Percentiles rank a stretch among this genome's conserved stretches.
Evolutionary conservation across 2,329 filamentous ascomycete species (phyloP).

Genomic region (Aciculosporium take): DNA sequence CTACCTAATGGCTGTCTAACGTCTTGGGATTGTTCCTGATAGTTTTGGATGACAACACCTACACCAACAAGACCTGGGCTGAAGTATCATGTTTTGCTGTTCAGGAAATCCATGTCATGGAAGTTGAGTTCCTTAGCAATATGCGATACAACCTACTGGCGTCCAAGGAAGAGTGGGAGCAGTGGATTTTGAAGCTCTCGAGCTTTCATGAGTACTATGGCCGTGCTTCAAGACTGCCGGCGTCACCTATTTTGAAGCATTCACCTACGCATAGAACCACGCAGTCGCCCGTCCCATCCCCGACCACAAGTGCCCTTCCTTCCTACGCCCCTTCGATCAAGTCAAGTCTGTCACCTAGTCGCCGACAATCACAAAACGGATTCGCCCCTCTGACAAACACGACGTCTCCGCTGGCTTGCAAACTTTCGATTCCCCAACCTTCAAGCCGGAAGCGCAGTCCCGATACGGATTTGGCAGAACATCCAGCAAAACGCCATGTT

Average conservation of each 20-base stretch:
- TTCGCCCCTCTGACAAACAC: slow-evolving; percentile 23
- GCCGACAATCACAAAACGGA: slow-evolving; percentile 25
- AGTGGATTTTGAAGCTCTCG: slow-evolving; percentile 72
- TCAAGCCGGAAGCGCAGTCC: slow-evolving; percentile 35
- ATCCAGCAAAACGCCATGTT: slow-evolving; percentile 37
- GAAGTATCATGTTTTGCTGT: slow-evolving; percentile 92
- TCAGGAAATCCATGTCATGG: slow-evolving; percentile 95
- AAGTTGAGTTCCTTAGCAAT: slow-evolving; percentile 98
- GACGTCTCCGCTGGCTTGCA: slow-evolving; percentile 34
- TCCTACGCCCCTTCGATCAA: slow-evolving; percentile 20
- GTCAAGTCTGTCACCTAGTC: slow-evolving; percentile 27
- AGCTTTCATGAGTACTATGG: slow-evolving; percentile 77
- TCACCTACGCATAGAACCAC: slow-evolving; percentile 26
- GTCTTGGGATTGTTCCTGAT: not conserved
- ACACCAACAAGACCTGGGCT: slow-evolving; percentile 99
- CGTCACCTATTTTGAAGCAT: slow-evolving; percentile 26
- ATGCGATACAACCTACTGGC: slow-evolving; percentile 90
- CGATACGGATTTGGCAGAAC: slow-evolving; percentile 36
- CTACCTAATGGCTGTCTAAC: not conserved
- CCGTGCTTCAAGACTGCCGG: slow-evolving; percentile 38
- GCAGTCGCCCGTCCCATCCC: slow-evolving; percentile 35
- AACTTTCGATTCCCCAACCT: slow-evolving; percentile 27
- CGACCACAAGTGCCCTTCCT: slow-evolving; percentile 24
- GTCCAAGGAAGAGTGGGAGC: slow-evolving; percentile 71
- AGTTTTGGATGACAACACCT: slow-evolving; percentile 96